These are phyloP conservation scores for Metarhizium brunneum DNA, from an alignment of 2,329 filamentous ascomycete species.

Conservation along the genomic window DNA sequence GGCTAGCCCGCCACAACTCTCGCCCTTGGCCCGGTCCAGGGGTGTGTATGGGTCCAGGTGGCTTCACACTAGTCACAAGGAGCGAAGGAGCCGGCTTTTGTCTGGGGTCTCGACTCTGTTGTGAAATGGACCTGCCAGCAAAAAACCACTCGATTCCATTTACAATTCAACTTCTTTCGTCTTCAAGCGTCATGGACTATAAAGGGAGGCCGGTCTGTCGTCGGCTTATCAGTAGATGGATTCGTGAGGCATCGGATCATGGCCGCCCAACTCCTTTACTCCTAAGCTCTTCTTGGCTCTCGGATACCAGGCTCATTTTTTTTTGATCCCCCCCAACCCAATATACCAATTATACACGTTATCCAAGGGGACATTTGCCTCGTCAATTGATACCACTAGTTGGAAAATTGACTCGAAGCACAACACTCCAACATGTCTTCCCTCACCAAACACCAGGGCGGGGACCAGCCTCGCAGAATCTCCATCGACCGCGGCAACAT, in stretches of 20 bases:
- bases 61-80: slow-evolving; percentile 1
- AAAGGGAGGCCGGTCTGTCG: slow-evolving; percentile 1
- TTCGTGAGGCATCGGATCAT: neutral
- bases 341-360: neutral
- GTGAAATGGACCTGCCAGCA: too few species aligned
- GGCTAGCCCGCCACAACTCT: neutral
- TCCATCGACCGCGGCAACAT: slow-evolving; percentile 7
- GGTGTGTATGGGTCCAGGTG: neutral
- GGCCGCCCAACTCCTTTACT: neutral
- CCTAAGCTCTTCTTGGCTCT: neutral
- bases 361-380: neutral
- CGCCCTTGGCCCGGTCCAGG: neutral
- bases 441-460: slow-evolving; percentile 1
- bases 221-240: neutral
- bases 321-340: neutral
- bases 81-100: neutral
- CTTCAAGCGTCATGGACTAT: slow-evolving; percentile 3
- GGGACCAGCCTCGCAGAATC: slow-evolving; percentile 2
- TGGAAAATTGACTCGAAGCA: neutral
- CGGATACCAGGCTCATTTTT: neutral
- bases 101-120: slow-evolving; percentile 1
- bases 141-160: neutral
- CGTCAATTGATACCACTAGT: neutral
- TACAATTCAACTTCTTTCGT: neutral
- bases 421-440: neutral